Percentiles rank a stretch among this genome's conserved stretches.
Evolutionary conservation across 2,329 filamentous ascomycete species (phyloP).

Genomic region (Falciphora oryzae): DNA sequence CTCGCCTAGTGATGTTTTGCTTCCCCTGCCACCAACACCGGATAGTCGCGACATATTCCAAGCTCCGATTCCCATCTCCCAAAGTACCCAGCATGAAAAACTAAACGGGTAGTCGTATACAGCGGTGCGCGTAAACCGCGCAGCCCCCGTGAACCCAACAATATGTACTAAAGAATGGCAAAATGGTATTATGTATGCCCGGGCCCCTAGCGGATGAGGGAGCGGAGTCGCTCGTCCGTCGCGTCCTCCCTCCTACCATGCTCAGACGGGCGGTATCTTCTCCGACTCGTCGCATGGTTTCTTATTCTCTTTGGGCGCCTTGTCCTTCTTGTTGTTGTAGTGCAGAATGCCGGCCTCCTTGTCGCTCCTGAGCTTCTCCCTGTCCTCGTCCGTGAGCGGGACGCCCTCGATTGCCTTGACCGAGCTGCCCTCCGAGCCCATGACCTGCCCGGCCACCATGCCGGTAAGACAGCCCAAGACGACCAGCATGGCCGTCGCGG

Average conservation of each 20-base stretch:
- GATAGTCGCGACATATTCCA: no score
- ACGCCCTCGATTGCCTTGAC: conserved; percentile 70
- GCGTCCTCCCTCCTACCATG: background rate
- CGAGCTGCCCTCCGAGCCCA: conserved; percentile 64
- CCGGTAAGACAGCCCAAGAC: conserved; percentile 66
- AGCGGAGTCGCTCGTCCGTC: background rate
- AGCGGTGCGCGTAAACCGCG: background rate
- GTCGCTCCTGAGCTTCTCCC: conserved; percentile 43
- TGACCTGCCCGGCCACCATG: conserved; percentile 61
- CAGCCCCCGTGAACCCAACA: background rate
- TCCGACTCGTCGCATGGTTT: background rate
- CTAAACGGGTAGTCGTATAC: background rate
- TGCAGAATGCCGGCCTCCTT: conserved; percentile 51
- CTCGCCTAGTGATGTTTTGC: background rate
- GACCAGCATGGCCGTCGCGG: conserved; percentile 76
- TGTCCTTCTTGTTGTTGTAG: conserved; percentile 51
- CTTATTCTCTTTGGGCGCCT: conserved; percentile 38
- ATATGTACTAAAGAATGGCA: background rate
- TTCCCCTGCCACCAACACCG: background rate
- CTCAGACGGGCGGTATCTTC: conserved; percentile 18
- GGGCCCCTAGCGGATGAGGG: background rate
- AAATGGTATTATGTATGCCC: background rate
- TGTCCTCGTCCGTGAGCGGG: conserved; percentile 51
- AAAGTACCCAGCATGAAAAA: background rate
- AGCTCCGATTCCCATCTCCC: background rate